A percentile compares a stretch with the other conserved stretches of the same genome.
Evolutionary conservation across 768 basidiomycete genomes (phyloP).

Genomic region (Boletus sp.): DNA sequence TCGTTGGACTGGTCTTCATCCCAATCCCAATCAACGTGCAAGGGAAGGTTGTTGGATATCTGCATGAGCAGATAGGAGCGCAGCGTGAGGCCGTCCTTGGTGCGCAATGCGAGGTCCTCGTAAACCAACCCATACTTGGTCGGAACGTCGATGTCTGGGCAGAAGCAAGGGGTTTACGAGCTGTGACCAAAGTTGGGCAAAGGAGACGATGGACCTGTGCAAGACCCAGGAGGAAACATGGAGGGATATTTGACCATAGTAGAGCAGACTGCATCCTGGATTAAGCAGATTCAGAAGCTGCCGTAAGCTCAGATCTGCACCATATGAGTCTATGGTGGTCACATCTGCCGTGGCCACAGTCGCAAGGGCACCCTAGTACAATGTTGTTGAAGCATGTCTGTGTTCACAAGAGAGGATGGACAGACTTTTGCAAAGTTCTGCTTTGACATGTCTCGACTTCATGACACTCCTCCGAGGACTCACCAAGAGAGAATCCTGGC

Average conservation of each 20-base stretch:
- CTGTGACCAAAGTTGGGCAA: background rate
- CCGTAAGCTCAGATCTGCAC: background rate
- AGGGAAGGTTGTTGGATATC: constrained; percentile 36
- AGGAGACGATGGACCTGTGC: constrained; percentile 54
- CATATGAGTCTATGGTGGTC: constrained; percentile 50
- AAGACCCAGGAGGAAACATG: constrained; percentile 74
- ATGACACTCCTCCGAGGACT: too few species aligned
- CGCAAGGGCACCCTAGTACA: constrained; percentile 53
- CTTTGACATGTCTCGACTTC: constrained; percentile 38
- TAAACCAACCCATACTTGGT: constrained; percentile 69
- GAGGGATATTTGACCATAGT: constrained; percentile 92
- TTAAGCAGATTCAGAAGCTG: background rate
- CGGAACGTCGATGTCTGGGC: constrained; percentile 67
- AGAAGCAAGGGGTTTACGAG: constrained; percentile 2
- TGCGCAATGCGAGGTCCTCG: constrained; percentile 68
- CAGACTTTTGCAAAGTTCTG: constrained; percentile 44
- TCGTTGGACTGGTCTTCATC: constrained; percentile 49
- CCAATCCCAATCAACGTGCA: constrained; percentile 36
- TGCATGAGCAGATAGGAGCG: constrained; percentile 77
- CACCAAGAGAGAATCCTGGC: too few species aligned
- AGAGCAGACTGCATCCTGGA: constrained; percentile 70
- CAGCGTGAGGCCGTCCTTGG: constrained; percentile 70
- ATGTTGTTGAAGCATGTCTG: background rate
- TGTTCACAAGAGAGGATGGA: background rate
- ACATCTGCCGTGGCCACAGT: constrained; percentile 58